These are phyloP conservation scores for Neohortaea acidophila DNA, from an alignment of 495 filamentous ascomycete genomes.

Conservation along the genomic window DNA sequence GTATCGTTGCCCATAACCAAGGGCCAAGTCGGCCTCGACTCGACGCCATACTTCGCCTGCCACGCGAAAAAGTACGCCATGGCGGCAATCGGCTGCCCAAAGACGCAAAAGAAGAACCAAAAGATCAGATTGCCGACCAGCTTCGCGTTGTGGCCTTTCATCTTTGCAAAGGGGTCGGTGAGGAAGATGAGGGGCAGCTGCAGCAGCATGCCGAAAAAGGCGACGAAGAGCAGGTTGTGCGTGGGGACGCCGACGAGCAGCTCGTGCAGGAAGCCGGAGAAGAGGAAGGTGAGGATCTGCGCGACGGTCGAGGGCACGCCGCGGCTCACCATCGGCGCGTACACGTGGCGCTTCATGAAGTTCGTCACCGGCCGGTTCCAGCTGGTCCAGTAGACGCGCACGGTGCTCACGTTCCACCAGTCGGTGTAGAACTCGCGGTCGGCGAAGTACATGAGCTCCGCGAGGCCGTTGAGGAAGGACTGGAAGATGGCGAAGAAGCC, in stretches of 20 bases:
- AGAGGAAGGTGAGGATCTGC: conserved; percentile 62
- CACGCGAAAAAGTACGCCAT: conserved; percentile 93
- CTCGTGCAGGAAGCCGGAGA: conserved; percentile 82
- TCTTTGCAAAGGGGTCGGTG: conserved; percentile 63
- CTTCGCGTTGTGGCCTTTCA: conserved; percentile 54
- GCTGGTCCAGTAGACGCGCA: conserved; percentile 81
- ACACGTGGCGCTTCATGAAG: conserved; percentile 90
- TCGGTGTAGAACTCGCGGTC: conserved; percentile 91
- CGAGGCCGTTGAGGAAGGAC: conserved; percentile 71
- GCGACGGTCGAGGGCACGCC: conserved; percentile 56
- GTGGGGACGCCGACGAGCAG: conserved; percentile 88
- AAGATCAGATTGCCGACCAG: conserved; percentile 84
- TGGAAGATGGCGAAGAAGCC: conserved; percentile 97
- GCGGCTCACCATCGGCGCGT: conserved; percentile 65
- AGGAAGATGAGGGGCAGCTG: conserved; percentile 78
- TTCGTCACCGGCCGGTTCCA: conserved; percentile 97
- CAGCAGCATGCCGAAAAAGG: conserved; percentile 83
- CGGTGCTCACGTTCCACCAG: conserved; percentile 87
- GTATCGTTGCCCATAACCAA: conserved; percentile 2
- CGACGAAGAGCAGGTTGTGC: conserved; percentile 79
- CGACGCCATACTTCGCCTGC: conserved; percentile 89
- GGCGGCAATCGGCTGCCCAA: conserved; percentile 83
- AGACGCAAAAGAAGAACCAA: conserved; percentile 85
- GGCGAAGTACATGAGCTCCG: conserved; percentile 77
- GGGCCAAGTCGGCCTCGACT: conserved; percentile 12